Base-by-base conservation (phyloP, 139 green algal species). In the Ettlia oleoabundans region DNA sequence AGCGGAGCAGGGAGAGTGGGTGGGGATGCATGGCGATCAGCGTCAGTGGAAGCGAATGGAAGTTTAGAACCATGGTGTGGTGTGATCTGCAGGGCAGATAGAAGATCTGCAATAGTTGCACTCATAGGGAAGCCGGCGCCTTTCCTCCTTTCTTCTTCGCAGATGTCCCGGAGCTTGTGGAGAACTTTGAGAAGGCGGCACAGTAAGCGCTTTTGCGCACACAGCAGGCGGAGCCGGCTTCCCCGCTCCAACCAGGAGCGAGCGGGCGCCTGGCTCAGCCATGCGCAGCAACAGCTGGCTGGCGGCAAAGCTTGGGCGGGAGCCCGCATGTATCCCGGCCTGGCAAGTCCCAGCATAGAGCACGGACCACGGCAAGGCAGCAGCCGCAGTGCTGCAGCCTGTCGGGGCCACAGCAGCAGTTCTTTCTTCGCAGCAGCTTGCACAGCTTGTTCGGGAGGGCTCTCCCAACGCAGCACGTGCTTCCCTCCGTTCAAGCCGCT, bases 111-210 rank as follows among this genome's bases (percentile, higher is more conserved):
- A n/a, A n/a, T 58, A 15, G 47, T 58, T 58, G 47, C 15, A 58
- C 47, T 58, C 47, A 58, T 58, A 24, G 13, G 13, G 13, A 58
- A 10, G 15, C 47, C n/a, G n/a, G n/a, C n/a, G n/a, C n/a, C n/a
- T n/a, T 58, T 58, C 13, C 47, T 58, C 15, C 47, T 58, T 58
- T 10, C 47, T 58, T 58, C 28, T 10, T 21, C 80, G 70, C 88
- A 92, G 94, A 98, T 77, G 95, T 98, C 62, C 95, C 95, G 6
- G 94, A 98, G 72, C 89, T 98, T 65, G 95, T 98, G 37, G 95
- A 96, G 78, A 95, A 97, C 90, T 97, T 97, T 76, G 94, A 97
- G 82, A 38, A 79, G 68, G 80, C 68, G 19, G 78, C 78, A 30
- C 66, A 84, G 66, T 84, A 70, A 78, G 78, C 78, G 21, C 38